Evolutionary conservation across 139 green algal species (phyloP).

Genomic region (Chlamydomonas sphaeroides): DNA sequence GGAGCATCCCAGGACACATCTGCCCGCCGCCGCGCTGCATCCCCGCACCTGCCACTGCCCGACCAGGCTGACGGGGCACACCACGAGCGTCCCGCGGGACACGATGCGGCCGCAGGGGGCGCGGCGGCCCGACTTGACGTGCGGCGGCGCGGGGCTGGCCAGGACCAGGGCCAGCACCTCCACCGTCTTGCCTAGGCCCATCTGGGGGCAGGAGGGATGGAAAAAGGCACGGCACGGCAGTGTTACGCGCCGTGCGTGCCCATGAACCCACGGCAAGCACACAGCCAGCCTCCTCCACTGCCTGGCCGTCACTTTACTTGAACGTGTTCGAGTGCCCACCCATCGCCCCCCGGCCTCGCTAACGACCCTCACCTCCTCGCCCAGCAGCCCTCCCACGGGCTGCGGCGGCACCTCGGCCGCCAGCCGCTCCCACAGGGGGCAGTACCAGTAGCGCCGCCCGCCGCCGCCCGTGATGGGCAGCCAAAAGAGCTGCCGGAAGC

Average conservation of each 20-base stretch:
- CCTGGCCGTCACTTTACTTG: too few relatives aligned
- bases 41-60: too few relatives aligned
- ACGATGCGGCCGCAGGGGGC: neutral
- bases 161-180: conserved; percentile 74
- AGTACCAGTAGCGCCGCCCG: conserved; percentile 52
- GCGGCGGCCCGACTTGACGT: conserved; percentile 9
- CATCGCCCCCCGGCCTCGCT: too few relatives aligned
- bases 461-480: conserved; percentile 17
- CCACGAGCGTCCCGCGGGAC: conserved; percentile 64
- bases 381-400: conserved; percentile 63
- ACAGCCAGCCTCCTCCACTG: too few relatives aligned
- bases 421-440: conserved; percentile 49
- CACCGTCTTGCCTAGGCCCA: conserved; percentile 81
- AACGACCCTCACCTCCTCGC: too few relatives aligned
- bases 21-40: too few relatives aligned
- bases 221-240: too few relatives aligned
- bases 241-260: too few relatives aligned
- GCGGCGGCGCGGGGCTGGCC: conserved; percentile 50
- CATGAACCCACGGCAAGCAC: too few relatives aligned
- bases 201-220: too few relatives aligned
- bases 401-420: conserved; percentile 45
- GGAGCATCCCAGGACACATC: too few relatives aligned
- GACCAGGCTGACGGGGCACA: conserved; percentile 77
- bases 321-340: too few relatives aligned
- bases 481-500: conserved; percentile 55